These are phyloP conservation scores for Oryza meyeriana DNA, from an alignment of 176 grass and related monocot genomes.

Conservation along the genomic window DNA sequence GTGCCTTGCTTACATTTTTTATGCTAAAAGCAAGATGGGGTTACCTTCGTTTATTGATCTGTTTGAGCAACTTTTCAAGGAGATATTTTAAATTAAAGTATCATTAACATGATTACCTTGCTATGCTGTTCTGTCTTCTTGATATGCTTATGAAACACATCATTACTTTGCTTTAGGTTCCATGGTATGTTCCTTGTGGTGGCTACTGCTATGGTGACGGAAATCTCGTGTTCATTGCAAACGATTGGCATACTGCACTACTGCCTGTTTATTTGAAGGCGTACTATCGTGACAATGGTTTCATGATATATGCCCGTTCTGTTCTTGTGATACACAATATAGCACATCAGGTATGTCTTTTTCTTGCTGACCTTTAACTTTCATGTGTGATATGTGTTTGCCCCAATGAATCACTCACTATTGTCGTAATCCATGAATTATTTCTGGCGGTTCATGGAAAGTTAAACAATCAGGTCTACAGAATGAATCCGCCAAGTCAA, in stretches of 20 bases:
- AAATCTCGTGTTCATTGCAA: slow-evolving; percentile 92
- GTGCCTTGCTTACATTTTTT: not conserved
- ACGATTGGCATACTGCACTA: slow-evolving; percentile 91
- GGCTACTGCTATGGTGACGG: slow-evolving; percentile 86
- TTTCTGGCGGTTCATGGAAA: slow-evolving; percentile 12
- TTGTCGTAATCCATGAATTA: not conserved
- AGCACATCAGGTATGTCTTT: slow-evolving; percentile 71
- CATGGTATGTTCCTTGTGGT: slow-evolving; percentile 92
- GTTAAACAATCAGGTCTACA: not conserved
- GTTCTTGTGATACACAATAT: slow-evolving; percentile 97
- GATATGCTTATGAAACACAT: slow-evolving; percentile 22
- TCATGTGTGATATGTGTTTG: slow-evolving; percentile 16
- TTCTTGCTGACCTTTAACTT: slow-evolving; percentile 7
- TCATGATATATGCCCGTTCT: slow-evolving; percentile 80
- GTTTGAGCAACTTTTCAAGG: not conserved
- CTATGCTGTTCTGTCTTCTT: not conserved
- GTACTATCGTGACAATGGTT: slow-evolving; percentile 78
- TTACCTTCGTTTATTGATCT: not conserved
- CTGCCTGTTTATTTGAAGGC: slow-evolving; percentile 94
- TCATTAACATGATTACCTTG: not conserved
- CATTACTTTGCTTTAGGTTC: slow-evolving; percentile 56
- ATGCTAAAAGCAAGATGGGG: not conserved
- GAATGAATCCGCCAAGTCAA: not conserved
- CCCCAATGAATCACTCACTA: not conserved
- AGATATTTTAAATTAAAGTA: not conserved